Conservation (phyloP, 208 protist genomes). For the Endotrypanum monterogeii region DNA sequence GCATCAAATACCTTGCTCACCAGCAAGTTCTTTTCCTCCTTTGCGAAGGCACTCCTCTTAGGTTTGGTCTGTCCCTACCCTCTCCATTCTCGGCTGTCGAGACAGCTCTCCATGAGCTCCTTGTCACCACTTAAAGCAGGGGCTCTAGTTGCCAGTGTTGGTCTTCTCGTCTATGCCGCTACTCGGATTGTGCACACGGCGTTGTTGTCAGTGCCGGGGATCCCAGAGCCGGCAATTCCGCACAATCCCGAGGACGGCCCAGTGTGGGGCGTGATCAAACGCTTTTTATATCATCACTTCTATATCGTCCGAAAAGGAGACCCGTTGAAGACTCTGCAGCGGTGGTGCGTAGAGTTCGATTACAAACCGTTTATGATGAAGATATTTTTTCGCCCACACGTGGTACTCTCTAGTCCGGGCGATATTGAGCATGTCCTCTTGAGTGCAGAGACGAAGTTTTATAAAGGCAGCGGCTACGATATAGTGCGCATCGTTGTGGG, state of each 20-base stretch:
- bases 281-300: slow-evolving; percentile 53
- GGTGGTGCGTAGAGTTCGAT: slow-evolving; percentile 42
- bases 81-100: neutral
- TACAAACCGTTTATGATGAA: slow-evolving; percentile 60
- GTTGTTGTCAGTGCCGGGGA: slow-evolving; percentile 32
- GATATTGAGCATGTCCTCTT: slow-evolving; percentile 60
- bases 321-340: slow-evolving; percentile 43
- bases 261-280: slow-evolving; percentile 46
- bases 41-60: neutral
- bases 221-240: slow-evolving; percentile 46
- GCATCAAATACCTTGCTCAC: neutral
- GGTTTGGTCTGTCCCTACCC: neutral
- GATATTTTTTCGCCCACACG: slow-evolving; percentile 54
- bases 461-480: slow-evolving; percentile 53
- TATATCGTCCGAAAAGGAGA: slow-evolving; percentile 52
- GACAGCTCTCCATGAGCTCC: neutral
- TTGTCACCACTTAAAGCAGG: slow-evolving; percentile 13
- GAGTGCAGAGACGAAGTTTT: slow-evolving; percentile 38
- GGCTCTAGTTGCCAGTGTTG: slow-evolving; percentile 3
- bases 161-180: slow-evolving; percentile 21
- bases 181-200: slow-evolving; percentile 27
- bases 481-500: slow-evolving; percentile 56
- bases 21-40: neutral
- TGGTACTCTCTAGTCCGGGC: slow-evolving; percentile 46
- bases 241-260: slow-evolving; percentile 32